Base-by-base conservation (phyloP, 202 grass and related monocot genomes). In the Hordeum pubiflorum region DNA sequence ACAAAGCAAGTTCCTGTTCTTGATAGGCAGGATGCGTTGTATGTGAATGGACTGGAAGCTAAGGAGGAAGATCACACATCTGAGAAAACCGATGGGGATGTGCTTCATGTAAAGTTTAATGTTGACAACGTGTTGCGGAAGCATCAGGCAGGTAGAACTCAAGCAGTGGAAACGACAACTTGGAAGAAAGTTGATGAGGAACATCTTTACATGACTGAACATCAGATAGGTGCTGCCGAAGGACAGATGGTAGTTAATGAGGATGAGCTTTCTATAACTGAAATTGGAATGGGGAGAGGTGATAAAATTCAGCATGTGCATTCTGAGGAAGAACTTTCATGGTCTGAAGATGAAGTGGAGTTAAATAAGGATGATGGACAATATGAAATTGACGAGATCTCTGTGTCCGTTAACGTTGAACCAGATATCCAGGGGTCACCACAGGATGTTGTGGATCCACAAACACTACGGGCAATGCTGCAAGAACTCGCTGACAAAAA, bases 401-500 rank as follows among this genome's bases (percentile, higher is more conserved):
- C 67, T 26, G 21, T 62, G 18, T 20, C 61, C n/a, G 18, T 48
- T 36, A 66, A 72, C 23, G 13, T 48, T 27, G 72, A 76, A 71
- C 43, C 15, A 63, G 80, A 74, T 76, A 77, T 70, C 1, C 59
- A 41, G 34, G 68, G 83, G 52, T 64, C 56, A 81, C 50, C 76
- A 62, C 33, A 73, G 4, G 72, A 57, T 52, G 39, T 87, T 21
- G 43, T 91, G 21, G 92, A 97, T 74, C 83, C 72, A 55, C 79
- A 91, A 77, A 31, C 18, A 65, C 52, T 69, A 40, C 75, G 63
- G 36, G 82, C 27, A 57, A 86, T 73, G 67, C 63, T 94, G 78
- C 82, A 89, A 84, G 80, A 64, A 72, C 88, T 94, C 64, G 86
- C 92, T 22, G 58, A 85, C 34, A 81, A 86, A 82, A 91, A 86